Evolutionary conservation across 2,329 filamentous ascomycete genomes (phyloP), one percentile per base, ranked within the genome.

Genomic region (Rhynchosporium secalis): DNA sequence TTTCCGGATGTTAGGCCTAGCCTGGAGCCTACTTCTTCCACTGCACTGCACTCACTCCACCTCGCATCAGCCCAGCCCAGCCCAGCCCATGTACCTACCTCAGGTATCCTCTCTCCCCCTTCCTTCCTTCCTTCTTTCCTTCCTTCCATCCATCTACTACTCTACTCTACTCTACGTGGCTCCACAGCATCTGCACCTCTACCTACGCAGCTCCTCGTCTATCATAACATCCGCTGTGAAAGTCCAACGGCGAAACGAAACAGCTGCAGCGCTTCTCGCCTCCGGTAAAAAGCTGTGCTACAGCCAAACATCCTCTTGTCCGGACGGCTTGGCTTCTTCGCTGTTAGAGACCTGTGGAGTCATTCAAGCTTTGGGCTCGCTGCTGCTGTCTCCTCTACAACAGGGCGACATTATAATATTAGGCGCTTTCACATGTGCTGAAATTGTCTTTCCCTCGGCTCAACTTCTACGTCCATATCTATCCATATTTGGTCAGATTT

Each of bases 281-380:
- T 61, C 45, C 43, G 58, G 58, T 54, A 51, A 60, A 55, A 55
- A 49, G 51, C 31, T 48, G n/a, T 29, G 31, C 43, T 46, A n/a
- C 9, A n/a, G n/a, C 33, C 31, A 58, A 40, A 58, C 43, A 48
- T 58, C 56, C 56, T 58, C 43, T 58, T 58, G 56, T 38, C 56
- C 56, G 45, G 41, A 45, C 43, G 49, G 41, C 51, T 56, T 61
- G 45, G 51, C 58, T 43, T 36, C 41, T 49, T 41, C 36, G 41
- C n/a, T 26, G 41, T 5, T 36, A 10, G 33, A 36, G 33, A 6
- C 33, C 9, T 36, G 33, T 20, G 40, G 51, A 5, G 29, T 9
- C 41, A 48, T 31, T 47, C 58, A 61, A 61, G 58, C 41, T 61
- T 61, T 40, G 28, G 20, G 20, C 3, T 38, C 15, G 40, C 43